phyloP scores from a whole-genome alignment of 176 grass and related monocot species.

The Calamus simplicifolius region DNA sequence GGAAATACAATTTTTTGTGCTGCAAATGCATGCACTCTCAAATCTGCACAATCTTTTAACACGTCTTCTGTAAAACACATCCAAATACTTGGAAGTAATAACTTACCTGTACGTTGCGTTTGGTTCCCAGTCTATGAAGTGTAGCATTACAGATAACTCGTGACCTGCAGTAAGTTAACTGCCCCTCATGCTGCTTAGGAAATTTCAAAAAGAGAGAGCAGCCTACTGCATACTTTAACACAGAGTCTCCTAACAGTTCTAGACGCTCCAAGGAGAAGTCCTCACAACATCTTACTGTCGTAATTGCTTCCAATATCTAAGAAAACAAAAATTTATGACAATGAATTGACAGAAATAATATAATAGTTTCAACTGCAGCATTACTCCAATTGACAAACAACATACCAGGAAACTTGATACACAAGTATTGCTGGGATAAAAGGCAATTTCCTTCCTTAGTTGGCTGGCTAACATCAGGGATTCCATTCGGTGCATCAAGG shows the following conservation, averaged over 20 bases:
- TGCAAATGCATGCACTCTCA: too few relatives aligned
- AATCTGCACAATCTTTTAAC: neutral
- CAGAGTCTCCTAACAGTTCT: constrained; percentile 77
- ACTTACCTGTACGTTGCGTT: constrained; percentile 63
- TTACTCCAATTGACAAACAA: neutral
- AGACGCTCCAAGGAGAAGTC: constrained; percentile 96
- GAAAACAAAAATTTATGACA: constrained; percentile 16
- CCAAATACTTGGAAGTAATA: constrained; percentile 2
- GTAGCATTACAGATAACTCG: constrained; percentile 69
- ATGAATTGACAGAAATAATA: constrained; percentile 14
- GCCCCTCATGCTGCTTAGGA: constrained; percentile 60
- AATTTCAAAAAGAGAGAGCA: constrained; percentile 71
- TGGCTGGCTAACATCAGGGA: constrained; percentile 72
- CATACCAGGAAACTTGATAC: constrained; percentile 67
- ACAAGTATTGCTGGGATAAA: constrained; percentile 27
- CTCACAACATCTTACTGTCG: constrained; percentile 63
- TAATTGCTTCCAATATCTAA: constrained; percentile 92
- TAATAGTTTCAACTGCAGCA: constrained; percentile 10
- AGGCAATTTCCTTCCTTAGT: constrained; percentile 68
- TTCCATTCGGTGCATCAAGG: constrained; percentile 85
- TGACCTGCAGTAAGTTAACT: constrained; percentile 45
- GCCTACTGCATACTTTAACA: constrained; percentile 78
- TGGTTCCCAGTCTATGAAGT: constrained; percentile 64
- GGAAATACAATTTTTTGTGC: too few relatives aligned
- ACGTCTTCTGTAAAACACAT: neutral